These are phyloP conservation scores for Trichoderma asperellum DNA, from an alignment of 2,329 filamentous ascomycete genomes.

Conservation along the genomic window DNA sequence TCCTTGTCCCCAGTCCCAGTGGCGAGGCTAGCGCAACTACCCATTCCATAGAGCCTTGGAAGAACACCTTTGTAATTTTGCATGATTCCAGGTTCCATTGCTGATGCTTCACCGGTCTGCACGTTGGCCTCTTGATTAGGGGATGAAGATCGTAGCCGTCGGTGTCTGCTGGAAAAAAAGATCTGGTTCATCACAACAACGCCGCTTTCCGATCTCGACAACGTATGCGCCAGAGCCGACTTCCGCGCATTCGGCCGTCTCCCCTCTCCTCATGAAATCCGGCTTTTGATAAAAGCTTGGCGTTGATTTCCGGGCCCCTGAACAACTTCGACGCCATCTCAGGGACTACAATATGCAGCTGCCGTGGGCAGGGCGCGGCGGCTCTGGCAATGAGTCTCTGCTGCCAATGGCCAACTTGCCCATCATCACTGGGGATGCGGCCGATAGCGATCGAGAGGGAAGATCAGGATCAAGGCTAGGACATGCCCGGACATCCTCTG, in stretches of 20 bases:
- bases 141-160: conserved; percentile 20
- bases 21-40: conserved; percentile 24
- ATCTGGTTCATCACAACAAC: not conserved
- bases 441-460: conserved; percentile 37
- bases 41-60: conserved; percentile 20
- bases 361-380: conserved; percentile 43
- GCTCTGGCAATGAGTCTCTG: conserved; percentile 40
- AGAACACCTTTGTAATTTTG: conserved; percentile 29
- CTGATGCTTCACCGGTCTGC: conserved; percentile 20
- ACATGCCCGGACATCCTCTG: conserved; percentile 56
- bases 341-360: conserved; percentile 43
- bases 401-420: conserved; percentile 44
- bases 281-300: conserved; percentile 16
- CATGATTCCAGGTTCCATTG: conserved; percentile 25
- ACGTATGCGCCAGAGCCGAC: conserved; percentile 15
- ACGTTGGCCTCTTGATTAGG: conserved; percentile 18
- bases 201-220: conserved; percentile 2
- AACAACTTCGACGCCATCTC: conserved; percentile 30
- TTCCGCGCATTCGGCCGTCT: conserved; percentile 15
- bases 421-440: conserved; percentile 39
- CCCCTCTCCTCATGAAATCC: conserved; percentile 26
- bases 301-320: conserved; percentile 27
- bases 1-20: conserved; percentile 24
- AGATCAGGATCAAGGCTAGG: conserved; percentile 38
- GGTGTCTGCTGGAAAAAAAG: conserved; percentile 13